These are phyloP conservation scores for Chlorella sorokiniana DNA, from an alignment of 139 green algal genomes.

Conservation along the genomic window DNA sequence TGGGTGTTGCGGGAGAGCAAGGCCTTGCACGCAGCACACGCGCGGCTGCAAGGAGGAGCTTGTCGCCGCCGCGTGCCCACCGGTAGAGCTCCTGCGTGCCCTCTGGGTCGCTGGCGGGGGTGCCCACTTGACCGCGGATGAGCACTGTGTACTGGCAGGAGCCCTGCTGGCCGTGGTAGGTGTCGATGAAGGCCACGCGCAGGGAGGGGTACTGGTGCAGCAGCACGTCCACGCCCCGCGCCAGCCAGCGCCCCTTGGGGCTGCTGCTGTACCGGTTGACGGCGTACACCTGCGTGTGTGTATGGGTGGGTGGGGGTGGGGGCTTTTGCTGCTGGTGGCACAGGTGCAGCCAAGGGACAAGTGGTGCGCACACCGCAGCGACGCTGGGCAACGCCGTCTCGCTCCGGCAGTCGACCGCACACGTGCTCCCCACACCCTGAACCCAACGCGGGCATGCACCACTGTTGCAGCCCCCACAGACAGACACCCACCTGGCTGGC, in stretches of 20 bases:
- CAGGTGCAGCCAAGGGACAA: neutral
- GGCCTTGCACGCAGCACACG: neutral
- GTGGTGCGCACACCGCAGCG: neutral
- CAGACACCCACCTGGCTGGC: slow-evolving; percentile 59
- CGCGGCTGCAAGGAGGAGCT: neutral
- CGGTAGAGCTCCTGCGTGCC: slow-evolving; percentile 51
- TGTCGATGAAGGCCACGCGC: slow-evolving; percentile 68
- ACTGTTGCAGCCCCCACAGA: no score
- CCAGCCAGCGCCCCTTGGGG: slow-evolving; percentile 54
- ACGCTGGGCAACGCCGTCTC: neutral
- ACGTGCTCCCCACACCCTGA: no score
- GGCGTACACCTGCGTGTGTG: slow-evolving; percentile 56
- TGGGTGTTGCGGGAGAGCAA: no score
- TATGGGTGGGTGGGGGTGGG: neutral
- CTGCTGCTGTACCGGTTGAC: slow-evolving; percentile 31
- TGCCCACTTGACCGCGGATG: slow-evolving; percentile 35
- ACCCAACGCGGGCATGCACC: no score
- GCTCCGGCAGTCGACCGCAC: no score
- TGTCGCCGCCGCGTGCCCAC: slow-evolving; percentile 3
- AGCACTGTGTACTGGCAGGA: slow-evolving; percentile 41
- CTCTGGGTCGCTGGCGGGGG: slow-evolving; percentile 26
- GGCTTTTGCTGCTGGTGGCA: neutral
- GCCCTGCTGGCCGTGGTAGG: neutral
- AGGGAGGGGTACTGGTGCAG: slow-evolving; percentile 62
- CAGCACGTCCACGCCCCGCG: slow-evolving; percentile 59